Percentiles rank a stretch among this genome's conserved stretches.
These are phyloP conservation scores for Leccinum subtestaceum DNA, from an alignment of 768 basidiomycete species.

Conservation along the genomic window DNA sequence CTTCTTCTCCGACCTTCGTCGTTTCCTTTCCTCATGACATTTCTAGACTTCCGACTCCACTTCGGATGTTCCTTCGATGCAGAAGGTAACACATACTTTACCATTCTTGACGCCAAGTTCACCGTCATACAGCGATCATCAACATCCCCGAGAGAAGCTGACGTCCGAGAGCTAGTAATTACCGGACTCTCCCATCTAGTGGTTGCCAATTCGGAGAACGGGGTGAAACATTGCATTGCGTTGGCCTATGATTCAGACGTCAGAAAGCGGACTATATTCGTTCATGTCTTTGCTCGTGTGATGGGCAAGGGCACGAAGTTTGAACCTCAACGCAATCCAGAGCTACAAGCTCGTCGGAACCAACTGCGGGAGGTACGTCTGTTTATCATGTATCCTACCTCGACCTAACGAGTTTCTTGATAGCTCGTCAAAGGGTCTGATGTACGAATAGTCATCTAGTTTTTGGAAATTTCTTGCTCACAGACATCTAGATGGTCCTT, in stretches of 20 bases:
- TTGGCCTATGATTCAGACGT: constrained; percentile 74
- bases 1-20: neutral
- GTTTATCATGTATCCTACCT: neutral
- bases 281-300: constrained; percentile 79
- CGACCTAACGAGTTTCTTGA: constrained; percentile 4
- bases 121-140: constrained; percentile 39
- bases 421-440: constrained; percentile 75
- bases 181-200: constrained; percentile 79
- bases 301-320: constrained; percentile 80
- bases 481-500: constrained; percentile 55
- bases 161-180: constrained; percentile 74
- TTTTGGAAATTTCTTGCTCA: constrained; percentile 8
- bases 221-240: constrained; percentile 82
- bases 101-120: neutral
- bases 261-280: constrained; percentile 73
- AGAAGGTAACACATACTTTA: constrained; percentile 36
- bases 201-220: constrained; percentile 80
- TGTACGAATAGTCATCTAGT: constrained; percentile 39
- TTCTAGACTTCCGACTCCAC: constrained; percentile 45
- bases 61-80: constrained; percentile 48
- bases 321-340: constrained; percentile 53
- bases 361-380: constrained; percentile 57
- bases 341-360: constrained; percentile 45
- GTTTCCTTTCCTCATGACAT: constrained; percentile 8
- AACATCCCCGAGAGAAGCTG: constrained; percentile 50